A percentile compares a stretch with the other conserved stretches of the same genome.
phyloP scores from a whole-genome alignment of 2,329 filamentous ascomycete species.

The Paracoccidioides lutzii region DNA sequence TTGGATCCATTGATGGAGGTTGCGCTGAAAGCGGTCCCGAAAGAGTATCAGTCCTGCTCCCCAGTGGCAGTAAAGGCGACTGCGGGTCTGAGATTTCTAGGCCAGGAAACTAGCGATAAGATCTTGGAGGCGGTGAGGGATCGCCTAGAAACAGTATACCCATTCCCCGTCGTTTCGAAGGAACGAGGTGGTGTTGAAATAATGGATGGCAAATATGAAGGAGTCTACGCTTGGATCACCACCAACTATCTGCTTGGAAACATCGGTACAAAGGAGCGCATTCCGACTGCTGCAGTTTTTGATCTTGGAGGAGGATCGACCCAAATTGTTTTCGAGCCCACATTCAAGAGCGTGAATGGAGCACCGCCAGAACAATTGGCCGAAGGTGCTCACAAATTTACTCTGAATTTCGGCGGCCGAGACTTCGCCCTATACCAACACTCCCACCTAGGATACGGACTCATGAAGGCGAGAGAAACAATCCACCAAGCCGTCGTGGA shows the following conservation, averaged over 20 bases:
- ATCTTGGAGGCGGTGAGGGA: slow-evolving; percentile 75
- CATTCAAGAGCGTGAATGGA: slow-evolving; percentile 61
- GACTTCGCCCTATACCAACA: slow-evolving; percentile 94
- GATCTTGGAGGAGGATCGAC: slow-evolving; percentile 95
- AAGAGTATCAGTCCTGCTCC: slow-evolving; percentile 79
- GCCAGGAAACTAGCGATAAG: slow-evolving; percentile 62
- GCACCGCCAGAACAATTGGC: slow-evolving; percentile 77
- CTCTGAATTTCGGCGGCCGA: slow-evolving; percentile 76
- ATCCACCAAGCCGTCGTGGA: slow-evolving; percentile 67
- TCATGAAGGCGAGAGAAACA: slow-evolving; percentile 86
- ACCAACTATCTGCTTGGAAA: slow-evolving; percentile 97
- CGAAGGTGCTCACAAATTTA: slow-evolving; percentile 92
- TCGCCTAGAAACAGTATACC: slow-evolving; percentile 76
- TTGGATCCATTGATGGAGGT: slow-evolving; percentile 78
- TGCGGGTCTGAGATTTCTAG: slow-evolving; percentile 79
- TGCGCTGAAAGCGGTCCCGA: slow-evolving; percentile 71
- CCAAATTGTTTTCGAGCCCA: slow-evolving; percentile 97
- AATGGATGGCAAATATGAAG: slow-evolving; percentile 95
- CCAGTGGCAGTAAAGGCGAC: slow-evolving; percentile 97
- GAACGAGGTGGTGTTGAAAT: slow-evolving; percentile 83
- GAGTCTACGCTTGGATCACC: slow-evolving; percentile 98
- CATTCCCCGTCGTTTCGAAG: slow-evolving; percentile 81
- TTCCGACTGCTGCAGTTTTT: slow-evolving; percentile 83
- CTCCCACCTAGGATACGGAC: slow-evolving; percentile 89
- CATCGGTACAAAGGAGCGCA: slow-evolving; percentile 84